These are phyloP conservation scores for Paracorniculantispora psalliotae DNA, from an alignment of 2,329 filamentous ascomycete species.

Conservation along the genomic window DNA sequence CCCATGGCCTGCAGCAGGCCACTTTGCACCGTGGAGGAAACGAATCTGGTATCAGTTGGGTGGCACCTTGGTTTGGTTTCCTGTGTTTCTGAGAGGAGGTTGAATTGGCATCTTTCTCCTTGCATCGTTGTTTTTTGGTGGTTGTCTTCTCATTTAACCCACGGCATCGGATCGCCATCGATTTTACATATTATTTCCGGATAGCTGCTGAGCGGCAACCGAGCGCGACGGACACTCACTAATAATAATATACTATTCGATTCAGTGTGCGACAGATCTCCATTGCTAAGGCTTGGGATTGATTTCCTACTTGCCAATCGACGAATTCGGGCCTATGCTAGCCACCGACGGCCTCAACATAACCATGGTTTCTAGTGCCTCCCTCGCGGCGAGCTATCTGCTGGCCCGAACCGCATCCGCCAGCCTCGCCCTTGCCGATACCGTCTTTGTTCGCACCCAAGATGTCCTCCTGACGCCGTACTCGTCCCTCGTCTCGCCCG, in stretches of 20 bases:
- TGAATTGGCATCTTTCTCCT: too few relatives aligned
- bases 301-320: too few relatives aligned
- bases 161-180: neutral
- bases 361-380: neutral
- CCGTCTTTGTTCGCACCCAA: neutral
- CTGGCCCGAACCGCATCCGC: constrained; percentile 1
- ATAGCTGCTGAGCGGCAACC: too few relatives aligned
- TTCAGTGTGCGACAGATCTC: too few relatives aligned
- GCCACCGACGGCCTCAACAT: neutral
- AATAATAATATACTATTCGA: neutral
- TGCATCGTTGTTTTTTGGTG: too few relatives aligned
- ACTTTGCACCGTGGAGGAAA: neutral
- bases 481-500: constrained; percentile 2
- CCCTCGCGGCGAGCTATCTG: neutral
- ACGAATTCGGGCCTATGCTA: neutral
- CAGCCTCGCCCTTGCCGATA: neutral
- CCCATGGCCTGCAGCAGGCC: neutral
- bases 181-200: neutral
- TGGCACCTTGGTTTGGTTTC: neutral
- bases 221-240: neutral
- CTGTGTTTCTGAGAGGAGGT: neutral
- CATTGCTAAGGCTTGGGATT: too few relatives aligned
- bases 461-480: constrained; percentile 11
- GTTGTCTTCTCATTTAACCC: neutral
- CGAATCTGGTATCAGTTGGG: constrained; percentile 3